Evolutionary conservation across 768 basidiomycete genomes (phyloP).

Genomic region (Agaricus subrufescens): DNA sequence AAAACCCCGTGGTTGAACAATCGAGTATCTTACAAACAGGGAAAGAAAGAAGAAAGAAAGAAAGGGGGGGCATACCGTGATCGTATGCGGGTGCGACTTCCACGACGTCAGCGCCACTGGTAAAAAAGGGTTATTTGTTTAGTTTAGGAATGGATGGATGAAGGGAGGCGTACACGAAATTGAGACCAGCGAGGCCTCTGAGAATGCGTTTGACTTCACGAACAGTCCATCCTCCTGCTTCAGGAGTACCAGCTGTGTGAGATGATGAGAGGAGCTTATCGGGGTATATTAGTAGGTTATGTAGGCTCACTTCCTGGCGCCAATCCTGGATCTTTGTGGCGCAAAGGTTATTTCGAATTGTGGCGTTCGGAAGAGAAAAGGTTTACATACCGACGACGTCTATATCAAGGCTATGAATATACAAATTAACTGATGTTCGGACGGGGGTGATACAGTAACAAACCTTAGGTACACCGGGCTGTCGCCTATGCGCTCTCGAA

Average conservation of each 20-base stretch:
- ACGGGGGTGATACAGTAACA: slow-evolving; percentile 8
- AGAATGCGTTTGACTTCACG: slow-evolving; percentile 79
- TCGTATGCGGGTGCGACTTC: slow-evolving; percentile 76
- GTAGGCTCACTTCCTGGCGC: slow-evolving; percentile 68
- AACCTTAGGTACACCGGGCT: slow-evolving; percentile 76
- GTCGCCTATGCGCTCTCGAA: slow-evolving; percentile 67
- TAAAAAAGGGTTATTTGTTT: neutral
- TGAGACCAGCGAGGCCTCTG: slow-evolving; percentile 72
- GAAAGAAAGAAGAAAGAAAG: too few species aligned
- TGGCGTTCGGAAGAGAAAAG: too few species aligned
- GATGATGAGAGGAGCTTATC: slow-evolving; percentile 1
- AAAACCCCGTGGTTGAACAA: too few species aligned
- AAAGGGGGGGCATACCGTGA: slow-evolving; percentile 37
- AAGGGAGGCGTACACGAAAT: slow-evolving; percentile 60
- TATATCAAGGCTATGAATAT: too few species aligned
- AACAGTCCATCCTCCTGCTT: slow-evolving; percentile 81
- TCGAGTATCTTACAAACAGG: too few species aligned
- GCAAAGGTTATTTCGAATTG: too few species aligned
- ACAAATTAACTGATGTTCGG: too few species aligned
- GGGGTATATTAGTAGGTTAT: neutral
- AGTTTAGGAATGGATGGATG: neutral
- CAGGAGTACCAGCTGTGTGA: slow-evolving; percentile 70
- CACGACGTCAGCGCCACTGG: slow-evolving; percentile 66
- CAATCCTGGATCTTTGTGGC: slow-evolving; percentile 55
- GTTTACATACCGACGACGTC: too few species aligned